Percentiles rank a stretch among this genome's conserved stretches.
phyloP scores from a whole-genome alignment of 352 stramenopile species.

The Thalassiosira exigua region DNA sequence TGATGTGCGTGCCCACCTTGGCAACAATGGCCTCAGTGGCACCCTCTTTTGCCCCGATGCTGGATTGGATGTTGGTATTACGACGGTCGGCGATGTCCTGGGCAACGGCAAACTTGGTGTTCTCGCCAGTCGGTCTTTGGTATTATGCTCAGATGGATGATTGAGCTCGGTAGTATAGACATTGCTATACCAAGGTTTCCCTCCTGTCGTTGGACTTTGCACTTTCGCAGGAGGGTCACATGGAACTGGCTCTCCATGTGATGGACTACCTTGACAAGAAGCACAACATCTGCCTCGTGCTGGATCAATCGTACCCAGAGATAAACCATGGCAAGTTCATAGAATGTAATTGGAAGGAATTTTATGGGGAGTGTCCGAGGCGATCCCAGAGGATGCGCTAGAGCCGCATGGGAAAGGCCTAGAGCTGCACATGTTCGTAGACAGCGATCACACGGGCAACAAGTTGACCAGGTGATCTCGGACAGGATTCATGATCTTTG shows the following conservation, averaged over 20 bases:
- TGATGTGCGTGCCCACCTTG: background rate
- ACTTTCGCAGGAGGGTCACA: constrained; percentile 60
- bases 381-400: constrained; percentile 34
- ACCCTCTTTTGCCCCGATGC: constrained; percentile 17
- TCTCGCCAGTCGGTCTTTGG: too few species aligned
- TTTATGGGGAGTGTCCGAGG: constrained; percentile 52
- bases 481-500: constrained; percentile 58
- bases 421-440: constrained; percentile 35
- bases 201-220: constrained; percentile 52
- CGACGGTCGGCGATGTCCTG: background rate
- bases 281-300: constrained; percentile 34
- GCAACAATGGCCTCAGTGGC: background rate
- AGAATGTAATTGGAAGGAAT: constrained; percentile 47
- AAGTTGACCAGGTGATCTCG: constrained; percentile 48
- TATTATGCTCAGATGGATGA: constrained; percentile 64
- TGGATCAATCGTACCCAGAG: constrained; percentile 33
- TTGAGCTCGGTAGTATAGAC: constrained; percentile 64
- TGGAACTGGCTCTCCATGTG: constrained; percentile 21
- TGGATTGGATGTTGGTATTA: background rate
- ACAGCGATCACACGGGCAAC: constrained; percentile 49
- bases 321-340: constrained; percentile 36
- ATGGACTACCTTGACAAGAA: constrained; percentile 26
- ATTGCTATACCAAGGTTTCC: constrained; percentile 63
- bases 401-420: constrained; percentile 24
- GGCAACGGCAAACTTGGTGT: too few species aligned